These are phyloP conservation scores for Sequoia sempervirens DNA, from an alignment of 75 land plant species.

Conservation along the genomic window DNA sequence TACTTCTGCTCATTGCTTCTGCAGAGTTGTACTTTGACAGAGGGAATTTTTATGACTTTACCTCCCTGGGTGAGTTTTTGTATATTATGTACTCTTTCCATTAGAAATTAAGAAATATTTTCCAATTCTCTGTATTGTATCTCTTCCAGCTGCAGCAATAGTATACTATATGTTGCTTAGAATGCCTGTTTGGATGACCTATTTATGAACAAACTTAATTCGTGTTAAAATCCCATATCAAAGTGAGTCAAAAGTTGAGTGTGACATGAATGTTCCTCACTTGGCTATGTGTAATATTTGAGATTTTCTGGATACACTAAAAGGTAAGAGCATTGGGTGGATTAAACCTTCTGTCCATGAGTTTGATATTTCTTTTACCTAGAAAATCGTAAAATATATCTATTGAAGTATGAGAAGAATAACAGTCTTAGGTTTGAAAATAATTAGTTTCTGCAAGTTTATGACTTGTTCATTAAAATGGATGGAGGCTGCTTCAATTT, in stretches of 20 bases:
- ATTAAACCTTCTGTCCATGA: background rate
- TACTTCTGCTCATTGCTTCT: constrained; percentile 7
- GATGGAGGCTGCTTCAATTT: background rate
- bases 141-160: background rate
- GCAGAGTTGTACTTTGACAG: constrained; percentile 94
- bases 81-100: background rate
- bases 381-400: background rate
- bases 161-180: background rate
- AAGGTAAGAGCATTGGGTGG: background rate
- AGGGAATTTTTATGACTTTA: constrained; percentile 95
- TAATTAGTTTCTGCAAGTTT: background rate
- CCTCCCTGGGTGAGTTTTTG: constrained; percentile 79
- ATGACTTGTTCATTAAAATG: background rate
- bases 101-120: background rate
- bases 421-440: background rate
- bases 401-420: background rate
- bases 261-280: background rate
- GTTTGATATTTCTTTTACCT: too few species aligned
- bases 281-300: background rate
- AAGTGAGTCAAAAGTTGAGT: background rate
- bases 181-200: background rate
- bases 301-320: background rate
- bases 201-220: background rate
- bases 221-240: background rate
- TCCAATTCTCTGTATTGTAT: background rate